Evolutionary conservation across 805 yeast genomes (phyloP), one percentile per base, ranked within the genome.

Genomic region (Barnettozyma vustinii): DNA sequence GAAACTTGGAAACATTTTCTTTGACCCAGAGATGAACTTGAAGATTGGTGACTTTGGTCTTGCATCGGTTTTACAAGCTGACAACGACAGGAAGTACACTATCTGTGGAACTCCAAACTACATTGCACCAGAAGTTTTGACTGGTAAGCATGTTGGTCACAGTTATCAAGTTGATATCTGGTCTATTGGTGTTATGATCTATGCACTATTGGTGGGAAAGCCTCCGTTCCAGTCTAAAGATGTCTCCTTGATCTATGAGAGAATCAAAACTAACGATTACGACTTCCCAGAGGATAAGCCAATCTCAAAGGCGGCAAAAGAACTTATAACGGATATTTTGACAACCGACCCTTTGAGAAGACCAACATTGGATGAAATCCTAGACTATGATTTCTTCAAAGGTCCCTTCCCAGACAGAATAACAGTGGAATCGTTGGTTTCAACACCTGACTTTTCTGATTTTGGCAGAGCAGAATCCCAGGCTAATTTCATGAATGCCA

Each of bases 91-190:
- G 56, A 89, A 92, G 62, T 87, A 84, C 64, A 92, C 99, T 40
- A 88, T 94, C 48, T 94, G 99, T 68, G 99, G 99, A 47, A 94
- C 99, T 21, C 99, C 99, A 52, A 94, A 94, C 69, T 94, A 94
- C 66, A 94, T 94, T 63, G 97, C 99, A 1, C 99, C 99, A 8
- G 99, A 94, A 71, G 96, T 94, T 20, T 75, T 94, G 55, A 87
- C 90, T 37, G 96, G 96, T 26, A 89, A 89, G 60, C 79, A 74
- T 47, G 76, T 81, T 12, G 99, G 98, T 9, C 99, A 94, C 66
- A 83, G 95, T 45, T 91, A 81, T 63, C 97, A 90, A 66, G 97
- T 90, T 39, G 99, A 94, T 66, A 80, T 90, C 52, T 94, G 99
- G 99, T 95, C 99, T 9, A 81, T 90, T 56, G 99, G 99, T 52